phyloP scores from a whole-genome alignment of 108 stramenopile species.

The Epithemia pelagica region DNA sequence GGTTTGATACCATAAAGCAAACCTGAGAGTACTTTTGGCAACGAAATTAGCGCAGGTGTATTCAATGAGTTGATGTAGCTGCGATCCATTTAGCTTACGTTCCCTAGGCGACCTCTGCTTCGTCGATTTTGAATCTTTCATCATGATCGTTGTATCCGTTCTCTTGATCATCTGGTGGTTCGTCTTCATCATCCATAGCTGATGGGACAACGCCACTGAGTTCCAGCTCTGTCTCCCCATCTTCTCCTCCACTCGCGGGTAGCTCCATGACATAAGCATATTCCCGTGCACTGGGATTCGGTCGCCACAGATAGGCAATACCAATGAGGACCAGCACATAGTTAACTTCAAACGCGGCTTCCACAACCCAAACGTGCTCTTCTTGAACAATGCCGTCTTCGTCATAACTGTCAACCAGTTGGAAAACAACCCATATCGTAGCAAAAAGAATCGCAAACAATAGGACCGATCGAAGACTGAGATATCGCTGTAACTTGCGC shows the following conservation, averaged over 20 bases:
- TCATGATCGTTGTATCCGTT: conserved; percentile 8
- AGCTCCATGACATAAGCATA: conserved; percentile 88
- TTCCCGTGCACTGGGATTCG: conserved; percentile 72
- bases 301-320: conserved; percentile 72
- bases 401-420: conserved; percentile 62
- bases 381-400: conserved; percentile 56
- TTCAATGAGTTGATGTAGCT: too few species aligned
- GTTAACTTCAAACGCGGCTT: conserved; percentile 72
- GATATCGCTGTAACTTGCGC: conserved; percentile 64
- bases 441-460: conserved; percentile 78
- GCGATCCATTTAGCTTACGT: too few species aligned
- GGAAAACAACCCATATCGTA: conserved; percentile 71
- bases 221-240: conserved; percentile 41
- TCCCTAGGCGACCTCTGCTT: background rate
- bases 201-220: conserved; percentile 28
- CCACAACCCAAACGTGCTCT: conserved; percentile 57
- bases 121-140: background rate
- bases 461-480: conserved; percentile 65
- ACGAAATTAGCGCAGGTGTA: too few species aligned
- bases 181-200: conserved; percentile 25
- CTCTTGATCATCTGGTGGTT: conserved; percentile 12
- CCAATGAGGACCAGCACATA: conserved; percentile 66
- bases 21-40: too few species aligned
- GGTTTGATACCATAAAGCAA: background rate
- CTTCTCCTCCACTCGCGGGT: conserved; percentile 33